These are phyloP conservation scores for Cerrena zonata DNA, from an alignment of 1,284 basidiomycete species.

Conservation along the genomic window DNA sequence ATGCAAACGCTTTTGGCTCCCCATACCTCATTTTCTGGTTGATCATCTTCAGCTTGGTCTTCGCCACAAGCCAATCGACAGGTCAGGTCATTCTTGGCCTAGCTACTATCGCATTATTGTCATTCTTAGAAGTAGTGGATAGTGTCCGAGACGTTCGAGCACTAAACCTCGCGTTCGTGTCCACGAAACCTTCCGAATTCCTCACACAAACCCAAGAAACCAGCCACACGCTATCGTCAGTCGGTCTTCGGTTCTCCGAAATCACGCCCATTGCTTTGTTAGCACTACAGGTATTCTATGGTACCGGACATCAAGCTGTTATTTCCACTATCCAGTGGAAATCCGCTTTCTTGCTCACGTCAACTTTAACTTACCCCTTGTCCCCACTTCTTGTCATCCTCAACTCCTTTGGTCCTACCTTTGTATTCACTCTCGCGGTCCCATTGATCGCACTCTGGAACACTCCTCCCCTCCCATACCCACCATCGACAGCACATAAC, in stretches of 20 bases:
- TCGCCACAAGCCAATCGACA: conserved; percentile 69
- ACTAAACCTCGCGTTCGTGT: conserved; percentile 47
- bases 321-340: conserved; percentile 95
- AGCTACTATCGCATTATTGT: conserved; percentile 58
- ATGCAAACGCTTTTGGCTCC: conserved; percentile 85
- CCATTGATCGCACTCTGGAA: conserved; percentile 88
- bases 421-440: conserved; percentile 59
- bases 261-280: conserved; percentile 70
- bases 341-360: conserved; percentile 74
- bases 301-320: conserved; percentile 88
- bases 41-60: conserved; percentile 60
- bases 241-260: conserved; percentile 54
- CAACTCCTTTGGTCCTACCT: conserved; percentile 76
- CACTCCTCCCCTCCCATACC: conserved; percentile 51
- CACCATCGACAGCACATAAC: conserved; percentile 19
- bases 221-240: conserved; percentile 26
- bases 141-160: conserved; percentile 66
- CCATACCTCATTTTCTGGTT: conserved; percentile 80
- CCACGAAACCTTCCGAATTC: conserved; percentile 41
- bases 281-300: conserved; percentile 74
- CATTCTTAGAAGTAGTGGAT: conserved; percentile 75
- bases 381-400: conserved; percentile 74
- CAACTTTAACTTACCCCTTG: conserved; percentile 66
- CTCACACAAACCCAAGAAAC: conserved; percentile 11
- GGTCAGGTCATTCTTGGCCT: conserved; percentile 76